These are phyloP conservation scores for Coemansia sp. DNA, from an alignment of 192 early-diverging fungal genomes.

Conservation along the genomic window DNA sequence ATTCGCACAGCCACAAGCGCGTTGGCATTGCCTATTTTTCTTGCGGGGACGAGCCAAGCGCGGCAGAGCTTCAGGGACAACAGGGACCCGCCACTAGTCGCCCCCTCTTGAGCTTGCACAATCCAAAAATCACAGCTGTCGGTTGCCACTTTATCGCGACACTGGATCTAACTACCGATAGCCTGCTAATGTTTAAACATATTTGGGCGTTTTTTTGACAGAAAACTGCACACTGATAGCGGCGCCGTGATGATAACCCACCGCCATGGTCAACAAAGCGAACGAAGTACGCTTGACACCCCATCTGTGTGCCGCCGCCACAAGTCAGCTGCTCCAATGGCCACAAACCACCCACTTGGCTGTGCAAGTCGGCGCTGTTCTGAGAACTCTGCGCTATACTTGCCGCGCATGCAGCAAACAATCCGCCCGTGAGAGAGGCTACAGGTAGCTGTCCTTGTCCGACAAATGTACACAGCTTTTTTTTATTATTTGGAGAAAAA, in stretches of 20 bases:
- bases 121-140: background rate
- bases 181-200: background rate
- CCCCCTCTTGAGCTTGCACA: background rate
- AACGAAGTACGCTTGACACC: background rate
- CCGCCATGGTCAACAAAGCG: background rate
- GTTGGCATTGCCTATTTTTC: background rate
- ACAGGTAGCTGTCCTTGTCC: background rate
- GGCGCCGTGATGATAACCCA: background rate
- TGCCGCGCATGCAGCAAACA: background rate
- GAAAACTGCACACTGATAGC: background rate
- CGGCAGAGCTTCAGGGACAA: conserved; percentile 1
- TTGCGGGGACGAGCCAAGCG: conserved; percentile 5
- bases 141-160: background rate
- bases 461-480: background rate
- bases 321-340: background rate
- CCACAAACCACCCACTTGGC: background rate
- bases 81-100: conserved; percentile 7
- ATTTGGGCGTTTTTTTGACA: background rate
- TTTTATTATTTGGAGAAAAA: background rate
- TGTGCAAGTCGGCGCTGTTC: background rate
- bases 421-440: background rate
- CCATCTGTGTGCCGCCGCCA: background rate
- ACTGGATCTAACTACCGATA: background rate
- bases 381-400: conserved; percentile 6
- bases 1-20: conserved; percentile 5